Evolutionary conservation across 345 rosid species (phyloP).

Genomic region (Salix suchowensis): DNA sequence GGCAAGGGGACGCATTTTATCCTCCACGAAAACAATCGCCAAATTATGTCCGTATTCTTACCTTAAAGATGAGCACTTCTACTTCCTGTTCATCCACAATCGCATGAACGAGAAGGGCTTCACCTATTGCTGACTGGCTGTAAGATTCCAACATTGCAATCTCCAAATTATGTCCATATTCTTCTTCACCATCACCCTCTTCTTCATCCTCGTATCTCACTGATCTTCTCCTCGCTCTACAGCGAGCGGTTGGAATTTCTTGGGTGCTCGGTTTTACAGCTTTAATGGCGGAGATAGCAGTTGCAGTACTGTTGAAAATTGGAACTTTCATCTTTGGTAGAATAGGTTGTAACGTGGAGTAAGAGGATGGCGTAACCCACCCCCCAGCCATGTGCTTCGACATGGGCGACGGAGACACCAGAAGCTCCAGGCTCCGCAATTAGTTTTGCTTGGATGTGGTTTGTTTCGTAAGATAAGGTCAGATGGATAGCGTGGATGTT

Average conservation of each 20-base stretch:
- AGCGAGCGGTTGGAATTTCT: conserved; percentile 1
- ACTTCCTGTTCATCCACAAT: conserved; percentile 53
- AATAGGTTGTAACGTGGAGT: conserved; percentile 1
- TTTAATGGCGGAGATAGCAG: neutral
- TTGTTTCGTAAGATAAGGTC: neutral
- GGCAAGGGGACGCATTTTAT: too few relatives aligned
- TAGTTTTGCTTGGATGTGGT: neutral
- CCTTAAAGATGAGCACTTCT: conserved; percentile 71
- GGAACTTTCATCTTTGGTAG: neutral
- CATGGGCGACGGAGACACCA: conserved; percentile 1
- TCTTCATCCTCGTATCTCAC: conserved; percentile 34
- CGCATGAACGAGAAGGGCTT: conserved; percentile 72
- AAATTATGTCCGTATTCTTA: neutral
- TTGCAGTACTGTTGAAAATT: neutral
- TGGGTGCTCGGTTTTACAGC: conserved; percentile 1
- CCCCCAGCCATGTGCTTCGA: conserved; percentile 13
- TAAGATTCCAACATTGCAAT: conserved; percentile 59
- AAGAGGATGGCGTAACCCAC: conserved; percentile 4
- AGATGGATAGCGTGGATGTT: neutral
- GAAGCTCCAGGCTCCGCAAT: too few relatives aligned
- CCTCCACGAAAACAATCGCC: too few relatives aligned
- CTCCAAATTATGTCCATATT: conserved; percentile 55
- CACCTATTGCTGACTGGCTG: conserved; percentile 51
- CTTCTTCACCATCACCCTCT: conserved; percentile 20
- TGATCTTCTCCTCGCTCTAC: conserved; percentile 43